Evolutionary conservation across 2,329 filamentous ascomycete species (phyloP), one percentile per base, ranked within the genome.

Genomic region (Monilinia vaccinii-corymbosi): DNA sequence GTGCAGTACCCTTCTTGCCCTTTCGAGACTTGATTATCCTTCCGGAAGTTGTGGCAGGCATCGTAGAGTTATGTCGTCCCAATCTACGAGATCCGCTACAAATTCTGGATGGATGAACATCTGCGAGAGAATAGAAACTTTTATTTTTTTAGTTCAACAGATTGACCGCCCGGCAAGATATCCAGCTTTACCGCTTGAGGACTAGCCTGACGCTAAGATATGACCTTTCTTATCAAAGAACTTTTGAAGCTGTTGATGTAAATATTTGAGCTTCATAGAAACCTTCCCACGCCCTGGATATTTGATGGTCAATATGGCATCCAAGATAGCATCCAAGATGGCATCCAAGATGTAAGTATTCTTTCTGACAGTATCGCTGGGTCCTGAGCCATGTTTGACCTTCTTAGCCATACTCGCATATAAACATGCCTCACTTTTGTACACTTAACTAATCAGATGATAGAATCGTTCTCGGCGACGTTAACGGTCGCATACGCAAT

Each of bases 401-500:
- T 23, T 53, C 1, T 34, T 18, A 34, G 5, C 28, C 18, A 55
- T 18, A 8, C 10, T 34, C 16, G 46, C 49, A 25, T 44, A 16
- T 16, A 14, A 45, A n/a, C 16, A 36, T 31, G n/a, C 13, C 14
- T 31, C 25, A 13, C 23, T 31, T 28, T 44, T 38, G 8, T 6
- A n/a, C 32, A 31, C 4, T 21, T 50, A 57, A 44, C 66, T 68
- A 50, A 67, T 58, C 52, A 9, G 28, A 60, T 28, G 23, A 61
- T 51, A 71, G 69, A 50, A 68, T 72, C 45, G 90, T 97, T 44
- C 77, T 96, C 63, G 94, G 94, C 60, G 85, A 85, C 71, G 80
- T 96, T 65, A 87, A 91, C 71, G 93, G 93, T 69, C 84, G 89
- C 70, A 81, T 97, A 56, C 79, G 83, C 64, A 74, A 85, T 14